These are phyloP conservation scores for Fusarium succisae DNA, from an alignment of 2,329 filamentous ascomycete species.

Conservation along the genomic window DNA sequence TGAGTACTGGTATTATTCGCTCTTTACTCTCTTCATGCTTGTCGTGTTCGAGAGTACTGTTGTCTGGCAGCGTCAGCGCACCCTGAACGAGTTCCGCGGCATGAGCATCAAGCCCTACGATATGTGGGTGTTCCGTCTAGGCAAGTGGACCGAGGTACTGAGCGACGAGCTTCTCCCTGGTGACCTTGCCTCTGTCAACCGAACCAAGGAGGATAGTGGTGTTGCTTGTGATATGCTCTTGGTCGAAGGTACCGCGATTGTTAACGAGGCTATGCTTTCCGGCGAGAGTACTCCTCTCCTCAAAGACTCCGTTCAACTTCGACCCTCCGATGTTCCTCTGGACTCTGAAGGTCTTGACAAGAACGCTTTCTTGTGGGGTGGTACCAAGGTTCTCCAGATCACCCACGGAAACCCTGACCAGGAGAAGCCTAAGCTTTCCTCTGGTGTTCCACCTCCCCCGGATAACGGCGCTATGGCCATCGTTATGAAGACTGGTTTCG, in stretches of 20 bases:
- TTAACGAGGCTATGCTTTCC: slow-evolving; percentile 99
- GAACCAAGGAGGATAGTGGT: slow-evolving; percentile 96
- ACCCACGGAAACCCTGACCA: slow-evolving; percentile 86
- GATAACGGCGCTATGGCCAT: slow-evolving; percentile 95
- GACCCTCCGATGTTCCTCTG: slow-evolving; percentile 80
- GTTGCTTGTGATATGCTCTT: slow-evolving; percentile 97
- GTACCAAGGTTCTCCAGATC: slow-evolving; percentile 96
- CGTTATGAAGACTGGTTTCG: slow-evolving; percentile 96
- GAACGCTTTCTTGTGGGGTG: slow-evolving; percentile 94
- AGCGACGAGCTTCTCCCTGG: slow-evolving; percentile 94
- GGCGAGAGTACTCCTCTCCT: slow-evolving; percentile 96
- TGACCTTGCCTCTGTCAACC: slow-evolving; percentile 89
- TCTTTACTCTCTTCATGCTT: slow-evolving; percentile 99
- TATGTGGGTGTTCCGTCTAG: slow-evolving; percentile 87
- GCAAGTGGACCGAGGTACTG: slow-evolving; percentile 86
- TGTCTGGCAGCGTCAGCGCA: slow-evolving; percentile 98
- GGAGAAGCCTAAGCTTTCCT: slow-evolving; percentile 74
- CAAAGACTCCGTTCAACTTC: slow-evolving; percentile 94
- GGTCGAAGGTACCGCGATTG: slow-evolving; percentile 93
- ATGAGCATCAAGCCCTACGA: slow-evolving; percentile 99
- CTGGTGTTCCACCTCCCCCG: slow-evolving; percentile 83
- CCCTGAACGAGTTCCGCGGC: slow-evolving; percentile 93
- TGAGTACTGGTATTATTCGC: slow-evolving; percentile 99
- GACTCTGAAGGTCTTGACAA: slow-evolving; percentile 95
- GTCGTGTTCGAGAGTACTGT: slow-evolving; percentile 98